phyloP scores from a whole-genome alignment of 305 asterid species.

The Ilex paraguariensis region DNA sequence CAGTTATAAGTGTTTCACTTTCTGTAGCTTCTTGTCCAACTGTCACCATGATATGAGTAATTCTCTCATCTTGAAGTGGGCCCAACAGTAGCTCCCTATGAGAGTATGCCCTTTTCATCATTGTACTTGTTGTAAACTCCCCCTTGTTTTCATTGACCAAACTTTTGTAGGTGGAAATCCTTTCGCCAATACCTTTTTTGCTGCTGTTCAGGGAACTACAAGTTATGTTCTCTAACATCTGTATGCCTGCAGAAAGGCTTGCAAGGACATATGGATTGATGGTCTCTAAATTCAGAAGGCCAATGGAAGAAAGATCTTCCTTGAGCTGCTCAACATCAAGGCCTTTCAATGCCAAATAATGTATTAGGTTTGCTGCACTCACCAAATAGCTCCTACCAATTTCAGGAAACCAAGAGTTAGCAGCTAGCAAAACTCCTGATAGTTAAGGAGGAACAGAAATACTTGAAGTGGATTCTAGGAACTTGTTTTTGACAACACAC shows the following conservation, averaged over 20 bases:
- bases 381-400: slow-evolving; percentile 49
- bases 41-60: slow-evolving; percentile 68
- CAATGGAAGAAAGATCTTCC: slow-evolving; percentile 53
- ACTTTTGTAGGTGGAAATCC: slow-evolving; percentile 24
- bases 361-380: slow-evolving; percentile 55
- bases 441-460: too few species aligned
- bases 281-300: slow-evolving; percentile 50
- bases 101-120: slow-evolving; percentile 39
- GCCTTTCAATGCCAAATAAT: slow-evolving; percentile 57
- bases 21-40: slow-evolving; percentile 54
- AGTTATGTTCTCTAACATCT: slow-evolving; percentile 37
- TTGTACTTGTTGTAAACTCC: slow-evolving; percentile 35
- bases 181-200: slow-evolving; percentile 19
- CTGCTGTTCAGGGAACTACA: slow-evolving; percentile 26
- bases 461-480: too few species aligned
- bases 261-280: slow-evolving; percentile 54
- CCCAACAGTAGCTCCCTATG: slow-evolving; percentile 49
- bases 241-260: slow-evolving; percentile 56
- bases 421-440: too few species aligned
- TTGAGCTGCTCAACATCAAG: slow-evolving; percentile 47
- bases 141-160: slow-evolving; percentile 22
- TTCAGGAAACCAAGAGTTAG: too few species aligned
- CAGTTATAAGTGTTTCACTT: slow-evolving; percentile 34
- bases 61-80: slow-evolving; percentile 39
- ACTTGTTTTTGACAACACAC: too few species aligned